Conservation (phyloP, 306 rosid genomes). For the Notholithocarpus densiflorus region DNA sequence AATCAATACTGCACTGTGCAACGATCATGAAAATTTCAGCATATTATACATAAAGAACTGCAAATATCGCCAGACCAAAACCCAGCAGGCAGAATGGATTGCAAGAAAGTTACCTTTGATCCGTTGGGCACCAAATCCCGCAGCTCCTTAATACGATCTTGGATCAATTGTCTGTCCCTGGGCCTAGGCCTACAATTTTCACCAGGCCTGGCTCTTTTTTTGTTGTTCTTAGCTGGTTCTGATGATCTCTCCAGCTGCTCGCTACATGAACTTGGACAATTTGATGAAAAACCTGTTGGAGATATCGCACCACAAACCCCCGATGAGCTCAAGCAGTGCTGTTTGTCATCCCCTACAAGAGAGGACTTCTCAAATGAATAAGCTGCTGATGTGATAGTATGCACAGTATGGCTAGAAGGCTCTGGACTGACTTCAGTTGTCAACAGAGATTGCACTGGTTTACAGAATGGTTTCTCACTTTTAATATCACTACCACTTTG, state of each 20-base stretch:
- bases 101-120: constrained; percentile 61
- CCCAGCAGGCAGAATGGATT: not conserved
- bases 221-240: constrained; percentile 69
- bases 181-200: constrained; percentile 96
- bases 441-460: constrained; percentile 64
- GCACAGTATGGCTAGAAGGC: constrained; percentile 53
- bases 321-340: constrained; percentile 66
- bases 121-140: constrained; percentile 92
- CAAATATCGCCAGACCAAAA: constrained; percentile 21
- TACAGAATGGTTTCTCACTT: constrained; percentile 53
- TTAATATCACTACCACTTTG: constrained; percentile 51
- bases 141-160: constrained; percentile 95
- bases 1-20: constrained; percentile 91
- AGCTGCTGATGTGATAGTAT: constrained; percentile 52
- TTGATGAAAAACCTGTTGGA: constrained; percentile 72
- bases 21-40: constrained; percentile 33
- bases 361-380: constrained; percentile 59
- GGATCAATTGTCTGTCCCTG: constrained; percentile 97
- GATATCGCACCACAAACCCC: constrained; percentile 62
- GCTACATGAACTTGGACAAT: constrained; percentile 65
- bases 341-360: constrained; percentile 54
- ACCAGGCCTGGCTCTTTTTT: constrained; percentile 88
- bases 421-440: constrained; percentile 56
- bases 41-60: constrained; percentile 7
- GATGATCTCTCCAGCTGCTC: constrained; percentile 75